Evolutionary conservation across 1,284 basidiomycete species (phyloP).

Genomic region (Golubevia pallescens): DNA sequence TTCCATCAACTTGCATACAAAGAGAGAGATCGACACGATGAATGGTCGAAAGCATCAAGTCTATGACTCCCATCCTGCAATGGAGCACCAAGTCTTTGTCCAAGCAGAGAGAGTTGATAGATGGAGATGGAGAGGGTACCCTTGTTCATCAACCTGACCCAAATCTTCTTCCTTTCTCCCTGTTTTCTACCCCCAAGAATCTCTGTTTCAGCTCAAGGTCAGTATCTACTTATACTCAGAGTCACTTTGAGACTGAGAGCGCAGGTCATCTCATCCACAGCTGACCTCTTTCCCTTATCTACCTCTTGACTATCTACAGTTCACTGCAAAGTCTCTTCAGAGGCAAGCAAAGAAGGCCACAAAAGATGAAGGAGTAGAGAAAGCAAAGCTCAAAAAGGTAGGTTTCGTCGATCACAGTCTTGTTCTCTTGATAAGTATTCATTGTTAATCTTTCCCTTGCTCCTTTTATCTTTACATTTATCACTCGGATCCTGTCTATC

Average conservation of each 20-base stretch:
- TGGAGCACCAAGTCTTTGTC: no score
- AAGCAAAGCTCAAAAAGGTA: constrained; percentile 61
- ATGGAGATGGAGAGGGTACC: neutral
- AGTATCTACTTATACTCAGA: neutral
- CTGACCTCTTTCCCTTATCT: neutral
- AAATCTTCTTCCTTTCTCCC: neutral
- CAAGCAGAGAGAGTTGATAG: neutral
- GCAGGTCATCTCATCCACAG: neutral
- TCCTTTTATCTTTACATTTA: neutral
- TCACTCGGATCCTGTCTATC: neutral
- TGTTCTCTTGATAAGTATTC: neutral
- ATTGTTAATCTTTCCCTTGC: neutral
- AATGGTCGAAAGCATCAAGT: no score
- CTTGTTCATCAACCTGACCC: neutral
- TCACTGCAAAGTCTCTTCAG: constrained; percentile 63
- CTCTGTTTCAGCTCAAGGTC: constrained; percentile 61
- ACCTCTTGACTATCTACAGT: constrained; percentile 13
- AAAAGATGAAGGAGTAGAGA: constrained; percentile 57
- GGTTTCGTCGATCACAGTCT: neutral
- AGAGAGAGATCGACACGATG: no score
- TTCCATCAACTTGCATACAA: no score
- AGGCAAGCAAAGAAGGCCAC: constrained; percentile 56
- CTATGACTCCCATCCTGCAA: no score
- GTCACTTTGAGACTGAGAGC: constrained; percentile 1
- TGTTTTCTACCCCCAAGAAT: constrained; percentile 25